A percentile compares a stretch with the other conserved stretches of the same genome.
These are phyloP conservation scores for Monosporascus cannonballus DNA, from an alignment of 2,329 filamentous ascomycete genomes.

Conservation along the genomic window DNA sequence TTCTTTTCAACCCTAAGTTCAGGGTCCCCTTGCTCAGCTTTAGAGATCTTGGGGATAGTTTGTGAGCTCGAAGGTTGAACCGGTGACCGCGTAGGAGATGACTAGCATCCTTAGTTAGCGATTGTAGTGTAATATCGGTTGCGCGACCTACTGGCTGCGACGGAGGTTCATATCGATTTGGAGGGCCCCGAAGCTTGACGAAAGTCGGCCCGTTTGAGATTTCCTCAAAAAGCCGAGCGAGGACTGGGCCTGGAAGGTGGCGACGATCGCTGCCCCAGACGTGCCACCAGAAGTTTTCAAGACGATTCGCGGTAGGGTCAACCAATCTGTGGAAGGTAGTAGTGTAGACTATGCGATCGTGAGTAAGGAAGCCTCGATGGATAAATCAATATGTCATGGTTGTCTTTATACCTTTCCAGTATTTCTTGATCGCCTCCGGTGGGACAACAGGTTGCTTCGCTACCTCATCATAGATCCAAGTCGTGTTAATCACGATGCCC, in stretches of 20 bases:
- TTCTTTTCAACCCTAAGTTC: constrained; percentile 15
- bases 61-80: constrained; percentile 7
- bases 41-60: constrained; percentile 6
- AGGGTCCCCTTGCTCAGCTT: constrained; percentile 15
- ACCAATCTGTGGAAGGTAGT: constrained; percentile 51
- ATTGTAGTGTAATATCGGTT: neutral
- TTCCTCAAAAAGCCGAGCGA: constrained; percentile 51
- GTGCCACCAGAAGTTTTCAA: constrained; percentile 63
- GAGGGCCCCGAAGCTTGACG: constrained; percentile 47
- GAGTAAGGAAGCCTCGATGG: constrained; percentile 3
- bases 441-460: constrained; percentile 45
- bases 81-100: constrained; percentile 15
- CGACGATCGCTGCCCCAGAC: constrained; percentile 55
- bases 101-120: constrained; percentile 15
- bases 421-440: constrained; percentile 38
- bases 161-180: constrained; percentile 46
- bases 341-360: constrained; percentile 46
- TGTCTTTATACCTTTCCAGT: constrained; percentile 8
- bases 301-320: constrained; percentile 55
- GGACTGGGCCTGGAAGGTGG: constrained; percentile 43
- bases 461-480: constrained; percentile 46
- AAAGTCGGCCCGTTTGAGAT: constrained; percentile 54
- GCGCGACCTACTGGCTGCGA: constrained; percentile 33
- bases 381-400: constrained; percentile 6
- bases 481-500: constrained; percentile 50